These are phyloP conservation scores for Pilatotrama ljubarskyi DNA, from an alignment of 768 basidiomycete genomes.

Conservation along the genomic window DNA sequence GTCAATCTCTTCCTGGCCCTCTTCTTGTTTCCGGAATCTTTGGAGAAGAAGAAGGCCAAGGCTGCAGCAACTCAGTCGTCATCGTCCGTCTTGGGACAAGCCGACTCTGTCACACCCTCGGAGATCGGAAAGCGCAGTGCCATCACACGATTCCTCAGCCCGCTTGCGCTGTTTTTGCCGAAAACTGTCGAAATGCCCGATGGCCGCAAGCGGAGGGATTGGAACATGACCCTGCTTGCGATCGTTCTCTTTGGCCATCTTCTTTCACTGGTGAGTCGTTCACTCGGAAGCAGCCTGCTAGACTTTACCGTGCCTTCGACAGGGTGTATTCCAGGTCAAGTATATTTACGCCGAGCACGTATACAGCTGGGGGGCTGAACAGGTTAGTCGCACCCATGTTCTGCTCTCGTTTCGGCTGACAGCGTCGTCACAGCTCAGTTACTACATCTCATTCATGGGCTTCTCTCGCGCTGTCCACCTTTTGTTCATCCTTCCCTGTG, in stretches of 20 bases:
- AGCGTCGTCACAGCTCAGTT: constrained; percentile 49
- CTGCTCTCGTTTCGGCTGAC: not conserved
- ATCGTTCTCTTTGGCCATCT: constrained; percentile 61
- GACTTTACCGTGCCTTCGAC: not conserved
- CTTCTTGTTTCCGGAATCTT: constrained; percentile 52
- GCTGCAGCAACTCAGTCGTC: constrained; percentile 19
- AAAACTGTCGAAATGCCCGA: constrained; percentile 43
- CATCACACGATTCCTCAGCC: constrained; percentile 52
- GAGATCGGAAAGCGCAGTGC: constrained; percentile 27
- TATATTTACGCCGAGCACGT: constrained; percentile 77
- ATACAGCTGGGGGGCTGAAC: constrained; percentile 65
- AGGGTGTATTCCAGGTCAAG: constrained; percentile 75
- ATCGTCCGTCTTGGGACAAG: no score
- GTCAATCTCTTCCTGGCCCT: constrained; percentile 58
- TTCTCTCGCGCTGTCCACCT: constrained; percentile 63
- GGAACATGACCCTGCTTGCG: constrained; percentile 72
- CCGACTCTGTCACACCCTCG: constrained; percentile 27
- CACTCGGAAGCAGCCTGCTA: not conserved
- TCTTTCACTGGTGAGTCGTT: constrained; percentile 57
- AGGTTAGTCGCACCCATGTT: constrained; percentile 36
- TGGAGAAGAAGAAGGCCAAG: constrained; percentile 46
- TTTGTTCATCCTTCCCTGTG: constrained; percentile 68
- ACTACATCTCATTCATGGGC: constrained; percentile 74
- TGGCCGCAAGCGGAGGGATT: constrained; percentile 53
- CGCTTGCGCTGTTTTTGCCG: constrained; percentile 72